Evolutionary conservation across 129 eudicot genomes (phyloP).

Genomic region (Centella asiatica): DNA sequence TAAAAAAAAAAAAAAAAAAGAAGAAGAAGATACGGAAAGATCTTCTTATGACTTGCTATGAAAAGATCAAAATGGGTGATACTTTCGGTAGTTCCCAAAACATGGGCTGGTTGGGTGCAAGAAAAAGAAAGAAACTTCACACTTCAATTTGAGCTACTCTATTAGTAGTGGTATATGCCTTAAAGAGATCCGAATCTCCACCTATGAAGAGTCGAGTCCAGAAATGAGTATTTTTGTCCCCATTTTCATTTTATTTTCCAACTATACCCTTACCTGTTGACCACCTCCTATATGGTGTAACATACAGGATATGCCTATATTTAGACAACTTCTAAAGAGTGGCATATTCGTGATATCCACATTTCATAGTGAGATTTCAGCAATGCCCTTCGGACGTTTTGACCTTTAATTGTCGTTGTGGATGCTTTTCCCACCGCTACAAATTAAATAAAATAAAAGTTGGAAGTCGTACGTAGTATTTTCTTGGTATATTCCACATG

Average conservation of each 20-base stretch:
- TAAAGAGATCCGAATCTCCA: constrained; percentile 6
- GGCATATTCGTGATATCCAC: no score
- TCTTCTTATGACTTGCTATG: not conserved
- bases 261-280: not conserved
- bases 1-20: no score
- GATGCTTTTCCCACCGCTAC: no score
- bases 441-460: no score
- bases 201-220: not conserved
- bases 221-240: not conserved
- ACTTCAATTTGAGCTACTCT: no score
- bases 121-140: not conserved
- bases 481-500: constrained; percentile 12
- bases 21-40: no score
- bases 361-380: no score
- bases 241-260: not conserved
- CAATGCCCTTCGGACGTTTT: no score
- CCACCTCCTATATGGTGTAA: no score
- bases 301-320: no score
- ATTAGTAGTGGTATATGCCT: constrained; percentile 20
- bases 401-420: no score
- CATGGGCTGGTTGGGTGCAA: not conserved
- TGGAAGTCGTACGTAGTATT: not conserved
- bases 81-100: not conserved
- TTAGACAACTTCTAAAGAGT: no score
- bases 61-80: not conserved